Evolutionary conservation across 2,329 filamentous ascomycete genomes (phyloP), one percentile per base, ranked within the genome.

Genomic region (Magnaporthiopsis incrustans): DNA sequence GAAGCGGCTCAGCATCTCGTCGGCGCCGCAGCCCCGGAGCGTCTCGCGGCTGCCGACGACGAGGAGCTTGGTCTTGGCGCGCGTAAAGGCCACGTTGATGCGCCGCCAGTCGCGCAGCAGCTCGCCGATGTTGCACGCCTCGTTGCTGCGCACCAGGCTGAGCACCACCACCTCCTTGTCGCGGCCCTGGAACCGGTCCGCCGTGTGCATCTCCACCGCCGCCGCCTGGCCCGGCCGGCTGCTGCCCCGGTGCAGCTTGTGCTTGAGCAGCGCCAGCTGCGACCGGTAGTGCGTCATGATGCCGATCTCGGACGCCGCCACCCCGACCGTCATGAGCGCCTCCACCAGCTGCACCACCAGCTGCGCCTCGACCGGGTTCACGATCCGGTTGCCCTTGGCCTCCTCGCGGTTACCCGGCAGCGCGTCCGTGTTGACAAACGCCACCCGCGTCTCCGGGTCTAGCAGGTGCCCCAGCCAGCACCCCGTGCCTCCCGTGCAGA

Each of bases 201-300:
- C 93, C 0, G 95, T 98, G 76, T 99, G 92, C 83, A 98, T 92
- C 76, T 99, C 95, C 1, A 99, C 87, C 22, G 60, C 32, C 66
- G 2, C 33, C 63, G 8, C 44, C 59, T 12, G 26, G 44, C 14
- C 56, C 60, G 26, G 60, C 33, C 33, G 53, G 53, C 11, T 35
- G 35, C 44, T 69, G 57, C 77, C 79, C 38, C 85, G 85, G 35
- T 35, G 4, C 44, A 97, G 84, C 14, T 82, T 82, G 66, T 93
- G 86, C 68, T 91, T 90, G 1, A 99, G 82, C 2, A 97, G 80
- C 0, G 91, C 88, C 1, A 99, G 85, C 75, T 99, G 95, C 7
- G 90, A 93, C 65, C 95, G 90, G 76, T 99, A 99, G 75, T 97
- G 92, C 22, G 95, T 97, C 79, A 99, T 97, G 68, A 99, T 89